Evolutionary conservation across 2,329 filamentous ascomycete genomes (phyloP).

Genomic region (Colletotrichum scovillei): DNA sequence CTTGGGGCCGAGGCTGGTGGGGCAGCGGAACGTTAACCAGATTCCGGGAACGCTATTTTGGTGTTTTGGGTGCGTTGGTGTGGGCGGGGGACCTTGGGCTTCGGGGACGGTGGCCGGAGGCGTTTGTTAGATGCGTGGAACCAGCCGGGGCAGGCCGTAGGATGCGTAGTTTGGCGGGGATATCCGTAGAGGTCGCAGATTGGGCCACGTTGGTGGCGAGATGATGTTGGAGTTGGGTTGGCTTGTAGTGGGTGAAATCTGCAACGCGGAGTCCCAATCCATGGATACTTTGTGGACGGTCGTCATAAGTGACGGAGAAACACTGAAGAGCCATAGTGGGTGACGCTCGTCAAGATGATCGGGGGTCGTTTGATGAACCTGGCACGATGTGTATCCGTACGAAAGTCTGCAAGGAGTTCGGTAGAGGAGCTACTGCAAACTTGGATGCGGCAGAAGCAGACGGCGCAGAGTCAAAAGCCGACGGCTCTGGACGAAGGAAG

Average conservation of each 20-base stretch:
- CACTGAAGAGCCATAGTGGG: too few species aligned
- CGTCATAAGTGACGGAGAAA: neutral
- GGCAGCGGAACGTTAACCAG: slow-evolving; percentile 10
- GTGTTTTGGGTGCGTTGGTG: neutral
- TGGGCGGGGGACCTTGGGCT: neutral
- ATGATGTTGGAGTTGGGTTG: neutral
- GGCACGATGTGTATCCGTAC: neutral
- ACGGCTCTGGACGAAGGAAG: neutral
- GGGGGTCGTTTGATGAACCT: neutral
- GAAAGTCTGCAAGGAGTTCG: neutral
- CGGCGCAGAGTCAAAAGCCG: slow-evolving; percentile 2
- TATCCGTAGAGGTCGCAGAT: neutral
- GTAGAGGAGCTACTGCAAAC: neutral
- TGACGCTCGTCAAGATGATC: neutral
- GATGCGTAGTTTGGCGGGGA: neutral
- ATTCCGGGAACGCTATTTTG: slow-evolving; percentile 23
- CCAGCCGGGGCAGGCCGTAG: neutral
- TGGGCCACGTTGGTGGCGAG: neutral
- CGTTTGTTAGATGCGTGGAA: neutral
- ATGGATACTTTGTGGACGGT: neutral
- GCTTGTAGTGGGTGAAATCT: neutral
- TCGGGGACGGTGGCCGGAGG: neutral
- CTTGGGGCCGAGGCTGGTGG: neutral
- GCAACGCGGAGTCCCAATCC: neutral
- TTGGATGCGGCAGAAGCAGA: neutral